These are phyloP conservation scores for Thecaphora thlaspeos DNA, from an alignment of 1,284 basidiomycete genomes.

Conservation along the genomic window DNA sequence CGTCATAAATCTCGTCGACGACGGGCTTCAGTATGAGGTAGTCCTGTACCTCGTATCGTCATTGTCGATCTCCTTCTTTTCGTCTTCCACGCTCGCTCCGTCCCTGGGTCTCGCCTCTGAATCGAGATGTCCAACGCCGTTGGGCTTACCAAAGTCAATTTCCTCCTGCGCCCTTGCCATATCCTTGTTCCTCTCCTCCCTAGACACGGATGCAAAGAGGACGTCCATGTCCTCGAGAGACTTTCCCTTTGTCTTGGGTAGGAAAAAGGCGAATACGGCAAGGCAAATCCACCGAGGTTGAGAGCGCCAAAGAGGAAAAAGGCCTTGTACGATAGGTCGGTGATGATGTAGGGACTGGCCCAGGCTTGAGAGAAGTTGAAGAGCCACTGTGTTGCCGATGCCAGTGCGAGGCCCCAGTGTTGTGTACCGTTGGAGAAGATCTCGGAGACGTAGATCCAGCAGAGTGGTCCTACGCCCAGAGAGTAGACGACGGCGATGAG, in stretches of 20 bases:
- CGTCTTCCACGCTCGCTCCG: neutral
- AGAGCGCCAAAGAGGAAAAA: slow-evolving; percentile 59
- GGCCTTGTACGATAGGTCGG: slow-evolving; percentile 57
- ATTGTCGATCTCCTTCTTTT: neutral
- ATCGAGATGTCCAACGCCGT: neutral
- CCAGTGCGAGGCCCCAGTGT: slow-evolving; percentile 59
- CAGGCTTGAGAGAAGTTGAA: slow-evolving; percentile 59
- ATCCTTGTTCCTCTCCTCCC: slow-evolving; percentile 65
- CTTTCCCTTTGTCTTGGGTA: slow-evolving; percentile 59
- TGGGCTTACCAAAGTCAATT: neutral
- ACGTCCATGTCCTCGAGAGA: slow-evolving; percentile 70
- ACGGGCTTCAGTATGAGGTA: too few species aligned
- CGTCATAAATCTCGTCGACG: too few species aligned
- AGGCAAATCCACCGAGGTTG: slow-evolving; percentile 45
- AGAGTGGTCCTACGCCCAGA: neutral
- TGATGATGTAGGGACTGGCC: slow-evolving; percentile 58
- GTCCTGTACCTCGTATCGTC: too few species aligned
- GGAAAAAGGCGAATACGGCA: slow-evolving; percentile 57
- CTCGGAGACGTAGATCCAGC: slow-evolving; percentile 56
- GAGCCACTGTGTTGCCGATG: slow-evolving; percentile 59
- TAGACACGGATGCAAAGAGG: slow-evolving; percentile 70
- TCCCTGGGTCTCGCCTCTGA: neutral
- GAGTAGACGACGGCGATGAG: slow-evolving; percentile 2
- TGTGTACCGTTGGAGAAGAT: slow-evolving; percentile 60
- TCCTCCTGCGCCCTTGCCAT: slow-evolving; percentile 53